These are phyloP conservation scores for Pseudocercospora fijiensis DNA, from an alignment of 2,329 filamentous ascomycete species.

Conservation along the genomic window DNA sequence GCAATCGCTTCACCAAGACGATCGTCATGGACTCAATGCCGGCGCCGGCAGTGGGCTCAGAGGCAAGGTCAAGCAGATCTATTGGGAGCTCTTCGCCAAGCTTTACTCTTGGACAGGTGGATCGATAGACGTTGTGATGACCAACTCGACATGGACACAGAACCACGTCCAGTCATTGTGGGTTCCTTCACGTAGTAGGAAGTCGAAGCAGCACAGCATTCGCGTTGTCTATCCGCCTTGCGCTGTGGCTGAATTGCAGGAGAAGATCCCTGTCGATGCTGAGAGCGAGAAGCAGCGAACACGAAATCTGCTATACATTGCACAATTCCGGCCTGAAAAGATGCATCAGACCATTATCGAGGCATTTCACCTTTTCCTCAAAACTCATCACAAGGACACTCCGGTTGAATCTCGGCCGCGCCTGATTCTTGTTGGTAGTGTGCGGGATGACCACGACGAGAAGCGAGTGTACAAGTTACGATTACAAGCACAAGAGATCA, in stretches of 20 bases:
- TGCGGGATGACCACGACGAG: constrained; percentile 78
- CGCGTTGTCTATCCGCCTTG: constrained; percentile 87
- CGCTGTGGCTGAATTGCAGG: constrained; percentile 79
- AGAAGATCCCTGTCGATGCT: constrained; percentile 68
- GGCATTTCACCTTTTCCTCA: constrained; percentile 76
- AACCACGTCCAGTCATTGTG: constrained; percentile 77
- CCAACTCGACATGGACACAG: constrained; percentile 94
- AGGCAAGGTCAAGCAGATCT: constrained; percentile 71
- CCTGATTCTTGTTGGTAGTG: constrained; percentile 84
- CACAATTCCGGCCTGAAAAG: constrained; percentile 96
- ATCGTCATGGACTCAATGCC: constrained; percentile 71
- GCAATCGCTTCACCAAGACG: constrained; percentile 55
- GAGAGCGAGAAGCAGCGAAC: constrained; percentile 69
- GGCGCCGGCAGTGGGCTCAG: constrained; percentile 72
- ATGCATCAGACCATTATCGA: constrained; percentile 85
- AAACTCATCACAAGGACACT: constrained; percentile 49
- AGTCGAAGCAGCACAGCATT: constrained; percentile 57
- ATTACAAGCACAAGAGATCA: constrained; percentile 79
- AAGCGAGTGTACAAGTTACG: constrained; percentile 85
- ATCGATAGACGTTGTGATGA: constrained; percentile 91
- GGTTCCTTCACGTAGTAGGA: constrained; percentile 55
- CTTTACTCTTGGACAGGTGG: constrained; percentile 81
- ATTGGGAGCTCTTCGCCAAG: constrained; percentile 83
- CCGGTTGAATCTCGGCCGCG: constrained; percentile 49
- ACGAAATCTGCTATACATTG: constrained; percentile 82